These are phyloP conservation scores for Bonia amplexicaulis DNA, from an alignment of 176 grass and related monocot genomes.

Conservation along the genomic window DNA sequence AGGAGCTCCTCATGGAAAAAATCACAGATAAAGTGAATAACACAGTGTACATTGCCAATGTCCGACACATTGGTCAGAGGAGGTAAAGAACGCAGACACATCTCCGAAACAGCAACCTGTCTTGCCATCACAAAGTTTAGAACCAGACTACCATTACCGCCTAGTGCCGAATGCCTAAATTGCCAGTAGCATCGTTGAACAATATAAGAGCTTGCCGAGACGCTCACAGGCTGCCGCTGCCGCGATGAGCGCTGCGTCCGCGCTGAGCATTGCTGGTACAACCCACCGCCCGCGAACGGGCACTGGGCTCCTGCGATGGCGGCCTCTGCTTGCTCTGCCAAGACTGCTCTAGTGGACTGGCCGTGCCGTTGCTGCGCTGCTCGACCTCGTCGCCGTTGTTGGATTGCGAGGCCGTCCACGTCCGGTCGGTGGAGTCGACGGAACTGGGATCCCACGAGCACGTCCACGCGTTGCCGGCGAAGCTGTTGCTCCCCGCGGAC, in stretches of 20 bases:
- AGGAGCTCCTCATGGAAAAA: not conserved
- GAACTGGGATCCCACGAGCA: conserved; percentile 74
- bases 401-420: conserved; percentile 47
- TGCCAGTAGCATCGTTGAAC: not conserved
- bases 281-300: not conserved
- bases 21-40: not conserved
- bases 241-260: conserved; percentile 19
- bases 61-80: conserved; percentile 25
- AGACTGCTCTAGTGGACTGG: conserved; percentile 16
- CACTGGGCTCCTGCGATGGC: conserved; percentile 23
- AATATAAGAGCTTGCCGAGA: not conserved
- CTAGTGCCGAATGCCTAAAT: conserved; percentile 11
- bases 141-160: not conserved
- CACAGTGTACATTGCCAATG: conserved; percentile 41
- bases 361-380: conserved; percentile 16
- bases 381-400: conserved; percentile 61
- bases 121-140: conserved; percentile 43
- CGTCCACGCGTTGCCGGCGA: conserved; percentile 58
- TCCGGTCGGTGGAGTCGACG: conserved; percentile 56
- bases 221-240: conserved; percentile 1
- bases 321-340: conserved; percentile 35
- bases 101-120: conserved; percentile 52
- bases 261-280: conserved; percentile 25
- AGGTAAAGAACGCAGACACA: conserved; percentile 12
- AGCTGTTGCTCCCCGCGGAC: conserved; percentile 87